phyloP scores from a whole-genome alignment of 1,284 basidiomycete genomes.

The Moesziomyces parantarcticus region DNA sequence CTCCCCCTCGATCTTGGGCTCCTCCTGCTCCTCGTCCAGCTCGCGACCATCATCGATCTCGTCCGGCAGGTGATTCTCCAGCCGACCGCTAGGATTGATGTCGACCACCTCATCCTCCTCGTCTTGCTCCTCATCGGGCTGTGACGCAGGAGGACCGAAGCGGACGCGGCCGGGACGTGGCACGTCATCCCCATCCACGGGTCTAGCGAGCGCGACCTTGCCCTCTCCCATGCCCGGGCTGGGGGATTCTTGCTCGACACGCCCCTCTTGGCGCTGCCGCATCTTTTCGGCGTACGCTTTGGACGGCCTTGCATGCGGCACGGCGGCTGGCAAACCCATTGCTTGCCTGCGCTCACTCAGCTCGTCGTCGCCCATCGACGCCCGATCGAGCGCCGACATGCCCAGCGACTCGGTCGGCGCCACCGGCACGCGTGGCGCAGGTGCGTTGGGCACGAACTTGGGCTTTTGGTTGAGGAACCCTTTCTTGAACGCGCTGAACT shows the following conservation, averaged over 20 bases:
- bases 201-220: constrained; percentile 31
- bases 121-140: constrained; percentile 11
- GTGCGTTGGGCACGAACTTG: constrained; percentile 26
- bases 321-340: constrained; percentile 55
- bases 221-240: background rate
- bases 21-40: constrained; percentile 44
- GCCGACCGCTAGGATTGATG: constrained; percentile 71
- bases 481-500: constrained; percentile 57
- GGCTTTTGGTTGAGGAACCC: constrained; percentile 55
- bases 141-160: constrained; percentile 25
- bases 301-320: constrained; percentile 64
- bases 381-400: constrained; percentile 60
- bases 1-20: constrained; percentile 44
- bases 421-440: constrained; percentile 4
- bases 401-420: constrained; percentile 53
- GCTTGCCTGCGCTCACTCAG: constrained; percentile 30
- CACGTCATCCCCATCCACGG: constrained; percentile 31
- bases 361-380: constrained; percentile 49
- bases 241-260: background rate
- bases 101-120: constrained; percentile 21
- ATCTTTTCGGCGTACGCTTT: constrained; percentile 64
- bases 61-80: constrained; percentile 71
- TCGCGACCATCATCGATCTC: constrained; percentile 75
- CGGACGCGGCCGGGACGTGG: constrained; percentile 44
- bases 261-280: constrained; percentile 24